These are phyloP conservation scores for Yamadazyma songkhlaensis DNA, from an alignment of 1,139 yeast species.

Conservation along the genomic window DNA sequence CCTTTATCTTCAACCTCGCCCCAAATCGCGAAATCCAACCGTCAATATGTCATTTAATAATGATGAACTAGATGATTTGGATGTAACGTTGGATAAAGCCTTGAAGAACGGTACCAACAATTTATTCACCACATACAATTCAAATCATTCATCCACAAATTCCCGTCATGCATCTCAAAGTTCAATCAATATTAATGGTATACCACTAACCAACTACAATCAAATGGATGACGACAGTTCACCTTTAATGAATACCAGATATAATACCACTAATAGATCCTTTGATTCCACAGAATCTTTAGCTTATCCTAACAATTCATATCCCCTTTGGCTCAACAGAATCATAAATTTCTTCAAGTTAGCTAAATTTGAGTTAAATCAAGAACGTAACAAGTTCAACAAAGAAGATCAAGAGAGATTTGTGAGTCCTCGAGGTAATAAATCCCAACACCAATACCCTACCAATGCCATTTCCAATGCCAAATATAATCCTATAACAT, in stretches of 20 bases:
- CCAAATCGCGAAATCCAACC: background rate
- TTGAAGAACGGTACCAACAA: conserved; percentile 38
- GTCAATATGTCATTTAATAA: conserved; percentile 1
- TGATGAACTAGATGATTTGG: conserved; percentile 37
- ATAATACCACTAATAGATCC: conserved; percentile 17
- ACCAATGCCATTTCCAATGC: conserved; percentile 91
- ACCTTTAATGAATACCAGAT: conserved; percentile 24
- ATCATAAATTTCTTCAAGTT: conserved; percentile 20
- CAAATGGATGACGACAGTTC: conserved; percentile 18
- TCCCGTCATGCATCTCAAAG: conserved; percentile 26
- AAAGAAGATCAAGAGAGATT: conserved; percentile 23
- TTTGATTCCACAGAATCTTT: conserved; percentile 17
- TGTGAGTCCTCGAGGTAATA: conserved; percentile 33
- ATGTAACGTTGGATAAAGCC: conserved; percentile 42
- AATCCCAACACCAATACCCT: conserved; percentile 38
- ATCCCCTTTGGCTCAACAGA: conserved; percentile 11
- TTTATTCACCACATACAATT: conserved; percentile 13
- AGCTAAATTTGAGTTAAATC: conserved; percentile 27
- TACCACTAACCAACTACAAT: conserved; percentile 23
- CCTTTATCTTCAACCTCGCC: no score
- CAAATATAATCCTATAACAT: conserved; percentile 84
- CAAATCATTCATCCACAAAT: conserved; percentile 8
- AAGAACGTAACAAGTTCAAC: conserved; percentile 17
- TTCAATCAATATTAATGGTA: conserved; percentile 20
- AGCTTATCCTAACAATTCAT: conserved; percentile 16